Conservation (phyloP, 2,329 filamentous ascomycete species). For the Penicillium sp. region DNA sequence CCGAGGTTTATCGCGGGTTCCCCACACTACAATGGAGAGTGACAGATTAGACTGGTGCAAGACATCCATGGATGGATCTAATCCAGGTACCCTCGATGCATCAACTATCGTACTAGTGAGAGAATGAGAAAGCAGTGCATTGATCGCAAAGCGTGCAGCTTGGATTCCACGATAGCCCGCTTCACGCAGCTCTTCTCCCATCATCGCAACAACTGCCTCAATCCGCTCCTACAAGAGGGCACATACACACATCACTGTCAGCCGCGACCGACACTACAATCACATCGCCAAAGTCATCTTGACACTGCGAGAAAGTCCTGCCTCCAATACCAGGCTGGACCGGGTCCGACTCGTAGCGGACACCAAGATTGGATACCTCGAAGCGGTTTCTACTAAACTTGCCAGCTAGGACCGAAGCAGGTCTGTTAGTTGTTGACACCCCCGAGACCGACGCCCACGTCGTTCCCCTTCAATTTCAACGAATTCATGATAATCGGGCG, state of each 20-base stretch:
- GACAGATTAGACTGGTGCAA: too few species aligned
- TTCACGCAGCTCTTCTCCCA: neutral
- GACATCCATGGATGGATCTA: too few species aligned
- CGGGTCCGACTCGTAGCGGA: constrained; percentile 15
- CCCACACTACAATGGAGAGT: too few species aligned
- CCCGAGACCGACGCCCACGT: constrained; percentile 38
- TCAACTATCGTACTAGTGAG: too few species aligned
- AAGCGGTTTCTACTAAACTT: constrained; percentile 38
- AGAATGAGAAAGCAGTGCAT: too few species aligned
- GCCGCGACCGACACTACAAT: constrained; percentile 30
- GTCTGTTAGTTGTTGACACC: constrained; percentile 41
- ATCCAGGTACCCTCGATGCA: too few species aligned
- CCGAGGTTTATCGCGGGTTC: constrained; percentile 1
- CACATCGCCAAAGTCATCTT: constrained; percentile 38
- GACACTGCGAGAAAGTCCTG: constrained; percentile 48
- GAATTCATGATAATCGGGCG: constrained; percentile 29
- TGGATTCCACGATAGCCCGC: too few species aligned
- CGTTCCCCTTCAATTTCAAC: constrained; percentile 29
- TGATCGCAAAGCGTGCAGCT: too few species aligned
- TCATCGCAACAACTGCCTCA: neutral
- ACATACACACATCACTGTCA: constrained; percentile 2
- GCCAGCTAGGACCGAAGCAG: constrained; percentile 41
- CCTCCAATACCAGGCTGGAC: constrained; percentile 34
- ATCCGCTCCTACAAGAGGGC: constrained; percentile 2
- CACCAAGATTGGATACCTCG: constrained; percentile 50